These are phyloP conservation scores for Chaetomium cochliodes DNA, from an alignment of 495 filamentous ascomycete genomes.

Conservation along the genomic window DNA sequence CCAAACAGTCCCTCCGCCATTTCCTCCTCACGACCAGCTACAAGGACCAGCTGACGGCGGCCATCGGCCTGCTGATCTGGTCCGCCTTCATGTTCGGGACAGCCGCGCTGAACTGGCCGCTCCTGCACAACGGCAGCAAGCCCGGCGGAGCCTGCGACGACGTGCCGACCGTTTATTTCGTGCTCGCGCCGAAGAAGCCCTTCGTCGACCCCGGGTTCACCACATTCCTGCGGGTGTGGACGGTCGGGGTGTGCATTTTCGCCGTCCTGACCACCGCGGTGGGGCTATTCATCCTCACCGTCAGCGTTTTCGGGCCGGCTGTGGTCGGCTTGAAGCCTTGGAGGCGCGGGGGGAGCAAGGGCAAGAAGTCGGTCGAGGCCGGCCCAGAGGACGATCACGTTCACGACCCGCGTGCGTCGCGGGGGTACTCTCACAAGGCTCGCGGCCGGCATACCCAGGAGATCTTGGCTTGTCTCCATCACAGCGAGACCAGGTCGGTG, in stretches of 20 bases:
- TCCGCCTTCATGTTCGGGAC: slow-evolving; percentile 35
- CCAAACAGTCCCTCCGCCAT: slow-evolving; percentile 27
- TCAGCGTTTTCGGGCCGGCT: slow-evolving; percentile 25
- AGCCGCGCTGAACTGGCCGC: slow-evolving; percentile 34
- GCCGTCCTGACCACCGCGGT: slow-evolving; percentile 33
- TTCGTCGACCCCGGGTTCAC: slow-evolving; percentile 29
- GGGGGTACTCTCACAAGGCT: slow-evolving; percentile 27
- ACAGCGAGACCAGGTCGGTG: slow-evolving; percentile 24
- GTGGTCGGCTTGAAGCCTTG: slow-evolving; percentile 17
- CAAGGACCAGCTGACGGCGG: slow-evolving; percentile 35
- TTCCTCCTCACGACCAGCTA: slow-evolving; percentile 32
- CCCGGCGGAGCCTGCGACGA: slow-evolving; percentile 28
- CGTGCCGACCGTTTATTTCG: slow-evolving; percentile 36
- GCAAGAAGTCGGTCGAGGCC: slow-evolving; percentile 24
- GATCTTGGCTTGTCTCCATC: slow-evolving; percentile 31
- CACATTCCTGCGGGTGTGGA: slow-evolving; percentile 33
- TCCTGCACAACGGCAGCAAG: slow-evolving; percentile 33
- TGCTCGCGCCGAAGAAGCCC: slow-evolving; percentile 34
- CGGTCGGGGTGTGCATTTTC: slow-evolving; percentile 33
- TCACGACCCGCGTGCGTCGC: slow-evolving; percentile 20
- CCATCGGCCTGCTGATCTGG: slow-evolving; percentile 32
- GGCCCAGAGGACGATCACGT: slow-evolving; percentile 11
- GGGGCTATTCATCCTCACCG: slow-evolving; percentile 28
- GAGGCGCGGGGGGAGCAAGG: not conserved
- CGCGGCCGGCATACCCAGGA: slow-evolving; percentile 30